A percentile compares a stretch with the other conserved stretches of the same genome.
phyloP scores from a whole-genome alignment of 2,329 filamentous ascomycete genomes.

The Alternaria tenuissima region DNA sequence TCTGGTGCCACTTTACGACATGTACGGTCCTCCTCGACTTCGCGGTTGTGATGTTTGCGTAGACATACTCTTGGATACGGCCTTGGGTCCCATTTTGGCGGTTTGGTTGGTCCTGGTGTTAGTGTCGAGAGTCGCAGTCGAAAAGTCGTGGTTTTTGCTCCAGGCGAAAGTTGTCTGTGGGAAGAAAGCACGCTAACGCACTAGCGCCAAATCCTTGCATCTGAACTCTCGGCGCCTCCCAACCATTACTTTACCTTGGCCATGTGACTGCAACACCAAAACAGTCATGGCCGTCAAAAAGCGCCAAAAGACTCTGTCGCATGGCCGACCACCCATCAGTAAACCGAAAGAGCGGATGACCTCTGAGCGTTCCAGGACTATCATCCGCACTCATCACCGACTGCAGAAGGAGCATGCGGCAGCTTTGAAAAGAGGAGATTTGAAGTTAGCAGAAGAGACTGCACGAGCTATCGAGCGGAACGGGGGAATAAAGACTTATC shows the following conservation, averaged over 20 bases:
- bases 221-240: slow-evolving; percentile 27
- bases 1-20: slow-evolving; percentile 16
- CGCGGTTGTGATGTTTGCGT: slow-evolving; percentile 16
- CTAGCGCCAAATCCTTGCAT: slow-evolving; percentile 28
- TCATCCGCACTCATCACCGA: slow-evolving; percentile 68
- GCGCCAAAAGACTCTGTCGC: slow-evolving; percentile 44
- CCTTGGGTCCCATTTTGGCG: slow-evolving; percentile 53
- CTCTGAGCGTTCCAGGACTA: slow-evolving; percentile 64
- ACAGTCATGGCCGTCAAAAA: slow-evolving; percentile 44
- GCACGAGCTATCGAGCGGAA: slow-evolving; percentile 61
- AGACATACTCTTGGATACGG: slow-evolving; percentile 48
- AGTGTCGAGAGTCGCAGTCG: slow-evolving; percentile 41
- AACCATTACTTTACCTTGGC: not conserved
- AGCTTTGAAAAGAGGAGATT: slow-evolving; percentile 57
- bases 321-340: slow-evolving; percentile 43
- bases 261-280: slow-evolving; percentile 9
- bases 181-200: slow-evolving; percentile 23
- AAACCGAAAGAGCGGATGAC: slow-evolving; percentile 56
- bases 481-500: slow-evolving; percentile 68
- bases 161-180: slow-evolving; percentile 16
- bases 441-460: slow-evolving; percentile 52
- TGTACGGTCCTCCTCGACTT: slow-evolving; percentile 19
- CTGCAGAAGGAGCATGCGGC: slow-evolving; percentile 65
- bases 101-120: slow-evolving; percentile 46
- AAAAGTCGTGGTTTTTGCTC: slow-evolving; percentile 25